Evolutionary conservation across 352 stramenopile genomes (phyloP).

Genomic region (Pythium inflatum): DNA sequence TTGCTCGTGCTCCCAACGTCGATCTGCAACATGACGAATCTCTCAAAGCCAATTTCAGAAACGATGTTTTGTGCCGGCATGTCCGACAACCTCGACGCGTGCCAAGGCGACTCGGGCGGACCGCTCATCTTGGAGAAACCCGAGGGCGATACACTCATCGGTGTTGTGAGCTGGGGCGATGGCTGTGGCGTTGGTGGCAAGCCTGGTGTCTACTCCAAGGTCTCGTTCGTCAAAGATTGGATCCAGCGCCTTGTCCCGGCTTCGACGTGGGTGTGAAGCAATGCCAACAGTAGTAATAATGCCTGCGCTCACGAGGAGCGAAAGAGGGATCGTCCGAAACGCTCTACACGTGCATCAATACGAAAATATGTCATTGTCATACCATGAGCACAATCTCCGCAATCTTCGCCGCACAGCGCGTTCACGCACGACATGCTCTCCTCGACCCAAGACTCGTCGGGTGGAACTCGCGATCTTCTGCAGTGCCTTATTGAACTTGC

Average conservation of each 20-base stretch:
- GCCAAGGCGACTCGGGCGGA: constrained; percentile 44
- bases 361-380: no score
- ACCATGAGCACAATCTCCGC: no score
- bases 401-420: no score
- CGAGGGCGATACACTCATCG: constrained; percentile 30
- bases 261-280: constrained; percentile 4
- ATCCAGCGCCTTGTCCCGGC: constrained; percentile 30
- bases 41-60: constrained; percentile 30
- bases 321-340: no score
- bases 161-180: constrained; percentile 45
- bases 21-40: constrained; percentile 15
- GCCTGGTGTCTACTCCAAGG: constrained; percentile 44
- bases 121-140: constrained; percentile 31
- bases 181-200: constrained; percentile 40
- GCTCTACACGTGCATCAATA: no score
- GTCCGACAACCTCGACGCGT: constrained; percentile 40
- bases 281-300: no score
- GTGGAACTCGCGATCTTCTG: no score
- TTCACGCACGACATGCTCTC: no score
- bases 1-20: background rate
- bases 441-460: no score
- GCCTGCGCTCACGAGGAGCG: no score
- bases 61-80: constrained; percentile 24
- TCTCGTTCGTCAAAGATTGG: constrained; percentile 31
- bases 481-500: no score